Percentiles rank a stretch among this genome's conserved stretches.
Conservation (phyloP, 2,329 filamentous ascomycete species). For the Acarospora socialis region DNA sequence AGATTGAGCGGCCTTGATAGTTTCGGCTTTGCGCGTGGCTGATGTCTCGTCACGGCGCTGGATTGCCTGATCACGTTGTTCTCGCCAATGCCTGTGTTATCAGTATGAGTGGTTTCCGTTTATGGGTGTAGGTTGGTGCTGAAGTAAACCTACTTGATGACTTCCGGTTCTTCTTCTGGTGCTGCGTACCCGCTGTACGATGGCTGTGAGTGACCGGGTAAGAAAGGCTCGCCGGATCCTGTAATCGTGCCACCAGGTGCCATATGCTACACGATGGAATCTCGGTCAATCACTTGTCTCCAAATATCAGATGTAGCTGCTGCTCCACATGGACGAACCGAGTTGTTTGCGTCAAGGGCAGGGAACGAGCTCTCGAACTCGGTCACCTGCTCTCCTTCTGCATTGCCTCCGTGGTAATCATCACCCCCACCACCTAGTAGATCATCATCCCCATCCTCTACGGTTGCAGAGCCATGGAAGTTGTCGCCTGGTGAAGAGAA, state of each 20-base stretch:
- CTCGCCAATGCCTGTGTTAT: constrained; percentile 59
- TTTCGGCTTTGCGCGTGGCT: constrained; percentile 66
- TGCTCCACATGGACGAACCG: too few species aligned
- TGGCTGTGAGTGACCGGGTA: constrained; percentile 29
- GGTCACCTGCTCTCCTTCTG: constrained; percentile 32
- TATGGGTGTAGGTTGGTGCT: constrained; percentile 3
- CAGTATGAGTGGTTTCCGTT: constrained; percentile 3
- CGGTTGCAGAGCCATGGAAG: constrained; percentile 42
- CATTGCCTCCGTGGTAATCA: constrained; percentile 20
- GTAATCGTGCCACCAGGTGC: constrained; percentile 70
- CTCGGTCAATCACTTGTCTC: too few species aligned
- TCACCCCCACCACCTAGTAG: constrained; percentile 50
- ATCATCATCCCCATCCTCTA: constrained; percentile 54
- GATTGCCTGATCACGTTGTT: constrained; percentile 70
- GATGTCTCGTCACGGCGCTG: constrained; percentile 76
- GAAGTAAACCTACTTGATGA: constrained; percentile 44
- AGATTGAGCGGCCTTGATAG: constrained; percentile 74
- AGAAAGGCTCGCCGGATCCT: constrained; percentile 46
- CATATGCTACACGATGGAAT: constrained; percentile 43
- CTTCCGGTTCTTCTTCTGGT: constrained; percentile 70
- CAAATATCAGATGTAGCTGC: too few species aligned
- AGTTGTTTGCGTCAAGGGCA: constrained; percentile 58
- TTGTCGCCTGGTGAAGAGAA: constrained; percentile 65
- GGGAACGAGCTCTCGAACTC: constrained; percentile 86
- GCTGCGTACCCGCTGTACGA: constrained; percentile 40